Evolutionary conservation across 345 rosid species (phyloP).

Genomic region (Brassica incana): DNA sequence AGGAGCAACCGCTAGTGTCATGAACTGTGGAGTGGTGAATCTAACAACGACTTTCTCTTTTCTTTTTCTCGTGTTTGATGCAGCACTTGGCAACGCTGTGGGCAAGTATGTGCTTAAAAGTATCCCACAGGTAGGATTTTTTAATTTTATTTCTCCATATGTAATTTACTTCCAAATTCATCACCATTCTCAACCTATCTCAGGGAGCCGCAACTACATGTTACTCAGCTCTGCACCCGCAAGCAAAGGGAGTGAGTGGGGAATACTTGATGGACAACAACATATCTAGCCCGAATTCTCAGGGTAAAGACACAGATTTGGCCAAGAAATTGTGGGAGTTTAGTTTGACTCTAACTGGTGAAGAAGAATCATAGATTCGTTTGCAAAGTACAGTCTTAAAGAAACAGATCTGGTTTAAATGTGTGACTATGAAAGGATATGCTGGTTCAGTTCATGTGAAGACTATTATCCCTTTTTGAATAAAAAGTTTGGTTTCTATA

Average conservation of each 20-base stretch:
- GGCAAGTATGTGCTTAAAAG: slow-evolving; percentile 55
- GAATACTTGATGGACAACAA: slow-evolving; percentile 62
- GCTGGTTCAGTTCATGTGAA: not conserved
- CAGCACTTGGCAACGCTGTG: slow-evolving; percentile 46
- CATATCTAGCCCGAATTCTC: slow-evolving; percentile 43
- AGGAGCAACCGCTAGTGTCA: not conserved
- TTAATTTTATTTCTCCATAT: not conserved
- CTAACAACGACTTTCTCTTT: not conserved
- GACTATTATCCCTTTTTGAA: not conserved
- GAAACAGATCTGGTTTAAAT: not conserved
- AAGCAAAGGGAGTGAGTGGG: slow-evolving; percentile 63
- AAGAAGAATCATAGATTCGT: slow-evolving; percentile 21
- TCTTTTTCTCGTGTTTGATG: slow-evolving; percentile 16
- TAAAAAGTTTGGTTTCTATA: not conserved
- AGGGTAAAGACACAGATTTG: slow-evolving; percentile 49
- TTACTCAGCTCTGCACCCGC: slow-evolving; percentile 72
- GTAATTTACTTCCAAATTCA: not conserved
- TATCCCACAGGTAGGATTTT: slow-evolving; percentile 58
- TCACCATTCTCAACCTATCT: not conserved
- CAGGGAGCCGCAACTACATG: slow-evolving; percentile 88
- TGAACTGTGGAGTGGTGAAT: not conserved
- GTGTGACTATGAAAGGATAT: not conserved
- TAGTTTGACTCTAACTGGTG: slow-evolving; percentile 51
- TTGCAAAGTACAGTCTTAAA: not conserved
- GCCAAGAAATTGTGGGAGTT: slow-evolving; percentile 71